Percentiles rank a stretch among this genome's conserved stretches.
These are phyloP conservation scores for Xanthoconium separans DNA, from an alignment of 1,284 basidiomycete genomes.

Conservation along the genomic window DNA sequence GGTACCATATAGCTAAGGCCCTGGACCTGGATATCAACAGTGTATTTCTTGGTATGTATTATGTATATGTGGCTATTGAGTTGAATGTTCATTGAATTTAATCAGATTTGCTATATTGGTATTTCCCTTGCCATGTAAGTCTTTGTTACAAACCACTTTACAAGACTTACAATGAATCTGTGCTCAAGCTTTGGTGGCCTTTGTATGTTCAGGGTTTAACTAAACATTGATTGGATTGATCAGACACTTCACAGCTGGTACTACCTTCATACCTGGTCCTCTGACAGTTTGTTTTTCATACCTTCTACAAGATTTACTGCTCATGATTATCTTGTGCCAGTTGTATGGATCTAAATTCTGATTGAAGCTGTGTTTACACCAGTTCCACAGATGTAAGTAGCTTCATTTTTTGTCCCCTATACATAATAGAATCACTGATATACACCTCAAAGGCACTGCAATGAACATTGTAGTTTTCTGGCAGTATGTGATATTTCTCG, in stretches of 20 bases:
- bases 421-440: background rate
- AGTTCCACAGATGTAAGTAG: background rate
- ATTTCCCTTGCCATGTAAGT: background rate
- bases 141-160: background rate
- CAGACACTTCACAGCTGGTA: background rate
- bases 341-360: background rate
- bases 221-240: background rate
- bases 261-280: conserved; percentile 3
- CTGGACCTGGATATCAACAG: background rate
- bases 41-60: background rate
- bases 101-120: background rate
- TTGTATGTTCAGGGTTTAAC: background rate
- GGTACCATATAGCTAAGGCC: background rate
- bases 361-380: background rate
- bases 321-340: background rate
- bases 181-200: background rate
- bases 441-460: background rate
- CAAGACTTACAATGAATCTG: background rate
- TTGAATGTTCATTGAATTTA: background rate
- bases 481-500: background rate
- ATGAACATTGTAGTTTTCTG: background rate
- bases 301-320: too few species aligned
- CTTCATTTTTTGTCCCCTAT: background rate
- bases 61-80: too few species aligned
- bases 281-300: background rate